Evolutionary conservation across 192 early-diverging fungal genomes (phyloP).

Genomic region (Cladochytrium replicatum): DNA sequence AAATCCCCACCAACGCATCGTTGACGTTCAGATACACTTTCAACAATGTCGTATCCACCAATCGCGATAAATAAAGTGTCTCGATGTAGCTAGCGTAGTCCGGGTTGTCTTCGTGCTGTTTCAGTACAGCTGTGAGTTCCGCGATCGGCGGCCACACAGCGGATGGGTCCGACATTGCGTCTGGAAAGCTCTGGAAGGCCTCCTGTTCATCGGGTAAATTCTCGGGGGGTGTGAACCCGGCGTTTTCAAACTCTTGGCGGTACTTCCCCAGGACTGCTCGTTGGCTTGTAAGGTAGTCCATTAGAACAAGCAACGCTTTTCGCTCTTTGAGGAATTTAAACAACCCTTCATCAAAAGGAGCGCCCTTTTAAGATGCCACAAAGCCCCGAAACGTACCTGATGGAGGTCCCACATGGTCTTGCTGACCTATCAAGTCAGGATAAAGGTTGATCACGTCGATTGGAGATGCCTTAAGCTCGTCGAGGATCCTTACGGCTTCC

Average conservation of each 20-base stretch:
- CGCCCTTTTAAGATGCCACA: neutral
- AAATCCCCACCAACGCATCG: slow-evolving; percentile 74
- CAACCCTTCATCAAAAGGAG: slow-evolving; percentile 8
- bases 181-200: no score
- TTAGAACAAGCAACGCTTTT: slow-evolving; percentile 53
- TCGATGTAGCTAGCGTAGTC: slow-evolving; percentile 29
- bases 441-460: slow-evolving; percentile 49
- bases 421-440: slow-evolving; percentile 31
- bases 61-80: slow-evolving; percentile 25
- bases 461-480: slow-evolving; percentile 43
- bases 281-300: slow-evolving; percentile 82
- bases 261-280: slow-evolving; percentile 61
- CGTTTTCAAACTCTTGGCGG: slow-evolving; percentile 14
- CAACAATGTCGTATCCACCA: slow-evolving; percentile 81
- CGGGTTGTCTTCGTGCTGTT: slow-evolving; percentile 24
- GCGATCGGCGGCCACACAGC: slow-evolving; percentile 1
- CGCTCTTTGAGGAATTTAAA: slow-evolving; percentile 26
- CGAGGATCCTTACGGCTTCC: slow-evolving; percentile 36
- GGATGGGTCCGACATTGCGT: slow-evolving; percentile 7
- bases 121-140: no score
- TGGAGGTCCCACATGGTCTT: slow-evolving; percentile 1
- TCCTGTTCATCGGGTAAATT: no score
- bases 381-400: slow-evolving; percentile 3
- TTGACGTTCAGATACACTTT: slow-evolving; percentile 84
- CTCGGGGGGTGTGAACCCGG: slow-evolving; percentile 11